Percentiles rank a stretch among this genome's conserved stretches.
phyloP scores from a whole-genome alignment of 345 rosid species.

The Boechera divaricarpa region DNA sequence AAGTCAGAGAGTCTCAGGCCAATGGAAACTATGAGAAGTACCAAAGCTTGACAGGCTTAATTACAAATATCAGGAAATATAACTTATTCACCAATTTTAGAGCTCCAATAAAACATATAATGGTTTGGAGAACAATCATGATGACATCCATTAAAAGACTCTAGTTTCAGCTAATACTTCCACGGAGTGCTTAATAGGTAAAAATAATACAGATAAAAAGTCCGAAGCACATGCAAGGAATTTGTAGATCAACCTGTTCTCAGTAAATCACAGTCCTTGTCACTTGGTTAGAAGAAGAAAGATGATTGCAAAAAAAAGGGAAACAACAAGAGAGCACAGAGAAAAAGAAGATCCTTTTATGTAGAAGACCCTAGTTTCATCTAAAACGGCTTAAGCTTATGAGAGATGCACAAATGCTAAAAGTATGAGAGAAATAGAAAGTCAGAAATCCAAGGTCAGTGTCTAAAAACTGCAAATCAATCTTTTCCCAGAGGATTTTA shows the following conservation, averaged over 20 bases:
- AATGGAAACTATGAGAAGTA: not conserved
- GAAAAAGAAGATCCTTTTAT: not conserved
- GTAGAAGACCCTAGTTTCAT: not conserved
- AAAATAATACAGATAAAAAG: not conserved
- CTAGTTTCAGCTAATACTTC: not conserved
- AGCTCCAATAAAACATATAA: not conserved
- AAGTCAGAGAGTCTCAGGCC: constrained; percentile 24
- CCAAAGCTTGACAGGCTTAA: not conserved
- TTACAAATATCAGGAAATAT: not conserved
- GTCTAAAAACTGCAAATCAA: not conserved
- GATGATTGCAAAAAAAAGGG: not conserved
- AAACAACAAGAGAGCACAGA: constrained; percentile 11
- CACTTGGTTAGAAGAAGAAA: constrained; percentile 9
- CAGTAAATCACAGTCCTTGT: constrained; percentile 7
- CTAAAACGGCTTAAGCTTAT: not conserved
- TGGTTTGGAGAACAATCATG: not conserved
- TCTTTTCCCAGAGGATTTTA: not conserved
- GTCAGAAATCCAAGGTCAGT: not conserved
- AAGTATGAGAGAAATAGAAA: not conserved
- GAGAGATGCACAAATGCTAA: not conserved
- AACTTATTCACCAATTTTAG: not conserved
- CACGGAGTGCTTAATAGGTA: not conserved
- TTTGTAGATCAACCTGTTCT: not conserved
- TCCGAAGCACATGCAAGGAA: not conserved
- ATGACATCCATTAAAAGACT: constrained; percentile 6